Percentiles rank a stretch among this genome's conserved stretches.
Evolutionary conservation across 129 eudicot genomes (phyloP).

Genomic region (Cynara cardunculus): DNA sequence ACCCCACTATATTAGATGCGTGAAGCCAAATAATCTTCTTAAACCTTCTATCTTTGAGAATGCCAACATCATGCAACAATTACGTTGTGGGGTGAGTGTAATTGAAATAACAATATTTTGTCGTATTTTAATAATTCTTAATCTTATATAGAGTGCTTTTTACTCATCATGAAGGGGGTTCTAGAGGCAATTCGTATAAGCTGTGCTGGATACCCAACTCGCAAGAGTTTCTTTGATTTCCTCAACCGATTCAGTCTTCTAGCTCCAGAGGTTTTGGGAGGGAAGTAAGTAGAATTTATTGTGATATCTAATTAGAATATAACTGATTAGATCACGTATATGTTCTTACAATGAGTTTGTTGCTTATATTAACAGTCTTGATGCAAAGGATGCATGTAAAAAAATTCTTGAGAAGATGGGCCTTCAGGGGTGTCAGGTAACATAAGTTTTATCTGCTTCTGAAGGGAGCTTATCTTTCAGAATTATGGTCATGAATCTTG

Average conservation of each 20-base stretch:
- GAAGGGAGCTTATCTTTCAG: not conserved
- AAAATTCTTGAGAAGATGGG: conserved; percentile 84
- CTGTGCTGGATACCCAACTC: conserved; percentile 98
- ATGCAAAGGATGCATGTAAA: conserved; percentile 78
- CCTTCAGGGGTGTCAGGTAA: conserved; percentile 87
- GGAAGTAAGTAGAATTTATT: conserved; percentile 53
- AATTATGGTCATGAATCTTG: not conserved
- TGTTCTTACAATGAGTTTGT: conserved; percentile 19
- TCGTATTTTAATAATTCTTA: not conserved
- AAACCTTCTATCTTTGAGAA: conserved; percentile 95
- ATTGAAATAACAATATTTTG: not conserved
- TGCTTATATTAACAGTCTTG: conserved; percentile 51
- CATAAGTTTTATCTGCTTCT: conserved; percentile 3
- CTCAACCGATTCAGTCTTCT: conserved; percentile 89
- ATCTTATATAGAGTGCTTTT: conserved; percentile 22
- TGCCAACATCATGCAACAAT: conserved; percentile 85
- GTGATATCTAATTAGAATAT: not conserved
- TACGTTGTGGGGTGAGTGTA: conserved; percentile 97
- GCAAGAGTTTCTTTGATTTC: conserved; percentile 83
- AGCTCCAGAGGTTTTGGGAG: conserved; percentile 83
- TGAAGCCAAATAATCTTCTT: conserved; percentile 94
- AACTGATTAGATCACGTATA: conserved; percentile 4
- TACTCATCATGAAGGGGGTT: conserved; percentile 71
- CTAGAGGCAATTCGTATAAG: conserved; percentile 98
- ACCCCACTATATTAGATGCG: conserved; percentile 98